Evolutionary conservation across 2,329 filamentous ascomycete species (phyloP), one percentile per base, ranked within the genome.

Genomic region (Colletotrichum orbiculare): DNA sequence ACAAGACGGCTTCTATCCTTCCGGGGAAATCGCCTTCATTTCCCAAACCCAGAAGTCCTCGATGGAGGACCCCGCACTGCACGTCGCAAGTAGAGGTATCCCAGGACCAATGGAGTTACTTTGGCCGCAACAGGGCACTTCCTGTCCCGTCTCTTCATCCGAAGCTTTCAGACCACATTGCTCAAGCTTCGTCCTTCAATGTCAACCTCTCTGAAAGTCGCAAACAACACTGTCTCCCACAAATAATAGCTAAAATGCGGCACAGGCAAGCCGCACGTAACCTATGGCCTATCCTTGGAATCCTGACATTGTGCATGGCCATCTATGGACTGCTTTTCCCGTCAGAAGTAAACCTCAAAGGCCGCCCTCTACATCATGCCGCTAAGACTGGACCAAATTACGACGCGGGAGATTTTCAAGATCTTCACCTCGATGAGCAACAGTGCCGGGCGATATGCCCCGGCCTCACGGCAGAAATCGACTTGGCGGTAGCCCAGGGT

Each of bases 391-490:
- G 10, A 37, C 10, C 41, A 39, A 50, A 10, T 4, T 8, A 11
- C 17, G n/a, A 15, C 13, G 25, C 25, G 3, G 25, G 25, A 25
- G 25, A 34, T 9, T 64, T 64, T 35, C 72, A 74, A 59, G 77
- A 77, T 63, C 75, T 79, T 17, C 77, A 74, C 48, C 75, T 86
- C 50, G 79, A 75, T 11, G 74, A 78, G 34, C 68, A 75, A 25
- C 76, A 85, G 69, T 86, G 84, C 71, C 67, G 70, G 8, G 69
- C 70, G 43, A 69, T 72, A 2, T 86, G 86, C 66, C 83, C 84
- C 1, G 79, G 78, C 2, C 73, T 86, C 15, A 81, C 77, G 0
- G 75, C 76, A 43, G 79, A 85, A 60, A 78, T 86, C 62, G 81
- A 83, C 42, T 71, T 79, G 53, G 77, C 75, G 8, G 79, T 83